These are phyloP conservation scores for Neurospora sp. DNA, from an alignment of 495 filamentous ascomycete species.

Conservation along the genomic window DNA sequence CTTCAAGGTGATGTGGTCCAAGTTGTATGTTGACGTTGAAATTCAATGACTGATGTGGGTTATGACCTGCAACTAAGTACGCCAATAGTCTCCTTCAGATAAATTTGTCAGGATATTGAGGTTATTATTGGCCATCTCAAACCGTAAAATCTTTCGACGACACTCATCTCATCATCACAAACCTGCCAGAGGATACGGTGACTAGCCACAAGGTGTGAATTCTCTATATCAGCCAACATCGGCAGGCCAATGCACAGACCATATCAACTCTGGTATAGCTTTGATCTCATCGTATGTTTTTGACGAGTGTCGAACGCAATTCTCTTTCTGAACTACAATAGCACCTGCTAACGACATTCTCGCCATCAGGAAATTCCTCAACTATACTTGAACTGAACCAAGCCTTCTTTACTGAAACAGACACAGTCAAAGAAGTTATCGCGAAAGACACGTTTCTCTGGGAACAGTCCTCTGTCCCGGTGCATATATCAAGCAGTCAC, in stretches of 20 bases:
- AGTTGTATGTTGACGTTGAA: background rate
- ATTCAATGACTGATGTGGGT: background rate
- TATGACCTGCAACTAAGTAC: background rate
- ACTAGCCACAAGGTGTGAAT: background rate
- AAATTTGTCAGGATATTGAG: background rate
- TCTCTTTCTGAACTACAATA: background rate
- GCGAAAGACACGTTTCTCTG: background rate
- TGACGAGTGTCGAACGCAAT: background rate
- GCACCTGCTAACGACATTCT: background rate
- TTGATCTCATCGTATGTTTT: background rate
- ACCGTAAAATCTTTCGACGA: background rate
- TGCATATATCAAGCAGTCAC: background rate
- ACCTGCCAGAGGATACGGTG: background rate
- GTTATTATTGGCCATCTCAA: background rate
- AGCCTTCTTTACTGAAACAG: background rate
- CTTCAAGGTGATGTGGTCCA: background rate
- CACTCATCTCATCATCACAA: background rate
- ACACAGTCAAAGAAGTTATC: background rate
- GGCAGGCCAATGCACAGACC: background rate
- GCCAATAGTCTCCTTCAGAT: background rate
- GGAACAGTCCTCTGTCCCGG: background rate
- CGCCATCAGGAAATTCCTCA: background rate
- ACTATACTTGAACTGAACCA: background rate
- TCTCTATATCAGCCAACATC: background rate
- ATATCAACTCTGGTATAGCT: background rate